Percentiles rank a stretch among this genome's conserved stretches.
These are phyloP conservation scores for Pyrus bretschneideri DNA, from an alignment of 306 rosid genomes.

Conservation along the genomic window DNA sequence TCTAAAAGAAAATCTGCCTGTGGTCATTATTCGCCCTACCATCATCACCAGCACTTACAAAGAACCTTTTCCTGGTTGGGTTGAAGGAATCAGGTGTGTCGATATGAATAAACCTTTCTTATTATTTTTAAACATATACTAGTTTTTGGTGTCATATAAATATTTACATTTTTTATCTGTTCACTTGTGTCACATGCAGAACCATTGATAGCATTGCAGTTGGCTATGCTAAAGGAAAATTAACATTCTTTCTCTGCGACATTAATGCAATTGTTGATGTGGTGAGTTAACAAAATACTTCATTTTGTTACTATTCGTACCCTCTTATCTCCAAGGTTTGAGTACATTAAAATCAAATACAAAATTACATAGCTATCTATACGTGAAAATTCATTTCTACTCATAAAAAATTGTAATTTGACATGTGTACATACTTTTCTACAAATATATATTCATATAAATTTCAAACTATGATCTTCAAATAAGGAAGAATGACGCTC, in stretches of 20 bases:
- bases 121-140: too few species aligned
- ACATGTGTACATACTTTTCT: not conserved
- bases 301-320: not conserved
- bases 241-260: conserved; percentile 53
- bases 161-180: not conserved
- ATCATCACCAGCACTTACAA: conserved; percentile 63
- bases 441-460: not conserved
- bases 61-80: conserved; percentile 91
- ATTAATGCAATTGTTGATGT: conserved; percentile 35
- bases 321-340: not conserved
- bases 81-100: conserved; percentile 60
- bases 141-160: not conserved
- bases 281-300: conserved; percentile 34
- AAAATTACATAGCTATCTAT: not conserved
- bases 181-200: conserved; percentile 26
- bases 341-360: too few species aligned
- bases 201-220: conserved; percentile 67
- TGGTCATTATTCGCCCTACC: conserved; percentile 60
- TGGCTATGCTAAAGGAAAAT: conserved; percentile 72
- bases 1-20: conserved; percentile 25
- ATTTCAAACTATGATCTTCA: not conserved
- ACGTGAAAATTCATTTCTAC: too few species aligned
- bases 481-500: not conserved
- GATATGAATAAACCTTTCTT: not conserved
- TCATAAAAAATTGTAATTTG: not conserved